A percentile compares a stretch with the other conserved stretches of the same genome.
phyloP scores from a whole-genome alignment of 1,284 basidiomycete species.

The Heterobasidion parviporum region DNA sequence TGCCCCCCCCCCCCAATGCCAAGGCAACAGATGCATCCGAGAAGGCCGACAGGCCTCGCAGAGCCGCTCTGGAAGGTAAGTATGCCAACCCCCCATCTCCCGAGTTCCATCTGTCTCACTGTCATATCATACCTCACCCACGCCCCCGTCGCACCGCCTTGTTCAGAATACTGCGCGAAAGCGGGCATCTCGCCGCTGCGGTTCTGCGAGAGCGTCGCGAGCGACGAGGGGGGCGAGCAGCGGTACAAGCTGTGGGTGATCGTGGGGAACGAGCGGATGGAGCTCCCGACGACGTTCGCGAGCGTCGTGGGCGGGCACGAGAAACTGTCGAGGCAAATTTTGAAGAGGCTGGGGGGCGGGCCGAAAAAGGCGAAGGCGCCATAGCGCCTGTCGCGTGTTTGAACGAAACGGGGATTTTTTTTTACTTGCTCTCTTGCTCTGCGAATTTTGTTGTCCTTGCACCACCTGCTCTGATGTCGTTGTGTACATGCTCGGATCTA shows the following conservation, averaged over 20 bases:
- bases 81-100: too few relatives aligned
- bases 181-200: slow-evolving; percentile 19
- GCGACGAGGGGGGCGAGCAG: slow-evolving; percentile 12
- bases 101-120: neutral
- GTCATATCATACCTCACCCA: neutral
- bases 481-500: too few relatives aligned
- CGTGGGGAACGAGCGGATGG: slow-evolving; percentile 30
- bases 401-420: too few relatives aligned
- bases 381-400: neutral
- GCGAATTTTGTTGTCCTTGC: too few relatives aligned
- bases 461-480: too few relatives aligned
- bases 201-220: slow-evolving; percentile 15
- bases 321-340: slow-evolving; percentile 29
- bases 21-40: neutral
- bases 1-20: too few relatives aligned
- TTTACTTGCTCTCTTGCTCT: too few relatives aligned
- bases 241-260: slow-evolving; percentile 33
- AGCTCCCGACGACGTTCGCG: slow-evolving; percentile 27
- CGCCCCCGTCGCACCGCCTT: neutral
- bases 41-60: neutral
- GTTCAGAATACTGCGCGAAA: slow-evolving; percentile 21
- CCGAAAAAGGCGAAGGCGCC: neutral
- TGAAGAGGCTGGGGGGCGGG: slow-evolving; percentile 22
- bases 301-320: slow-evolving; percentile 27
- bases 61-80: slow-evolving; percentile 1